Percentiles rank a stretch among this genome's conserved stretches.
These are phyloP conservation scores for Apiotrichum domesticum DNA, from an alignment of 1,284 basidiomycete genomes.

Conservation along the genomic window DNA sequence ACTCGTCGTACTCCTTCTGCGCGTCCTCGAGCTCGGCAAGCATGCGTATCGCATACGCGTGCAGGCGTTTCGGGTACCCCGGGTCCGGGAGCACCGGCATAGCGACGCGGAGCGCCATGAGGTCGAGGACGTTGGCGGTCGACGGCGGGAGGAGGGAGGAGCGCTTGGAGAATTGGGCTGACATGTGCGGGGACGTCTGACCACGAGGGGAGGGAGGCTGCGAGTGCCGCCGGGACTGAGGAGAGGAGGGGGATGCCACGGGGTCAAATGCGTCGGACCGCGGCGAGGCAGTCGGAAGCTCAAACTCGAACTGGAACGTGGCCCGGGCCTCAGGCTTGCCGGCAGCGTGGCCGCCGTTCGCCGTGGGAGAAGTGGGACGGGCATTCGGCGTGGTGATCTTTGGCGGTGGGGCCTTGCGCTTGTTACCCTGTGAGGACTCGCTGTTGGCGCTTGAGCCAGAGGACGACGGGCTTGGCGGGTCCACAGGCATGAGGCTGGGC, in stretches of 20 bases:
- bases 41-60: conserved; percentile 51
- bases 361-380: neutral
- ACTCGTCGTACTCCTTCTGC: conserved; percentile 49
- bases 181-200: conserved; percentile 43
- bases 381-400: conserved; percentile 24
- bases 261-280: conserved; percentile 46
- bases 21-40: conserved; percentile 51
- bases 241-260: conserved; percentile 13
- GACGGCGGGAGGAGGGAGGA: conserved; percentile 43
- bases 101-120: conserved; percentile 14
- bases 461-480: conserved; percentile 3
- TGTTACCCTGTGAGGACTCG: neutral
- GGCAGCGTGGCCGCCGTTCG: neutral
- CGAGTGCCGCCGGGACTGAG: conserved; percentile 18
- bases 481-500: conserved; percentile 12
- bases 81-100: conserved; percentile 15
- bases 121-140: conserved; percentile 39
- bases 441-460: neutral
- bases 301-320: conserved; percentile 44
- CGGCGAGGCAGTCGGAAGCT: conserved; percentile 45
- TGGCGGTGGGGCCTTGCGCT: conserved; percentile 33
- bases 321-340: neutral
- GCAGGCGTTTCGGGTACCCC: conserved; percentile 40
- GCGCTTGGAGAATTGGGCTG: conserved; percentile 43
- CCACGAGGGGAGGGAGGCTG: conserved; percentile 33